Evolutionary conservation across 176 grass and related monocot species (phyloP).

Genomic region (Zoysia japonica): DNA sequence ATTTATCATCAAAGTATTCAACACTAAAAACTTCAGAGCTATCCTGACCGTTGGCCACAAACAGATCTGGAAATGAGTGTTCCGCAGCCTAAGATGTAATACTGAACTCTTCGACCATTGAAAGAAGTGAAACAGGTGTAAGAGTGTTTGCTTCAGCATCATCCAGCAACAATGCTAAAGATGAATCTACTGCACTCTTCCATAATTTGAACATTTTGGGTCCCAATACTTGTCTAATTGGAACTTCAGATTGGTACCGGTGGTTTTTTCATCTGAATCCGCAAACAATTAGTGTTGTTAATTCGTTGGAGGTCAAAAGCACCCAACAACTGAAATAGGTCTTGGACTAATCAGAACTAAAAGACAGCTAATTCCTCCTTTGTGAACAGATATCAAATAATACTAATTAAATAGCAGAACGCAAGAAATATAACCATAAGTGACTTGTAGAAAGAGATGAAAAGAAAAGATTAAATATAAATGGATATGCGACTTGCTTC

Average conservation of each 20-base stretch:
- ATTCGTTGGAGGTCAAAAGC: slow-evolving; percentile 1
- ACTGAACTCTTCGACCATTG: too few species aligned
- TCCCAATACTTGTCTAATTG: slow-evolving; percentile 46
- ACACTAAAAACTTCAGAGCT: slow-evolving; percentile 24
- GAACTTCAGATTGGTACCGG: not conserved
- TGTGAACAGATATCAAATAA: not conserved
- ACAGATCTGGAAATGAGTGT: slow-evolving; percentile 10
- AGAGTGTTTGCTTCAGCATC: too few species aligned
- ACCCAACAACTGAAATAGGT: not conserved
- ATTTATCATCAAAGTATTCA: not conserved
- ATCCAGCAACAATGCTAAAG: too few species aligned
- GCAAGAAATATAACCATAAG: too few species aligned
- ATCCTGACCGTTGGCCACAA: slow-evolving; percentile 41
- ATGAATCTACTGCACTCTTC: slow-evolving; percentile 23
- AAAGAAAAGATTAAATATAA: too few species aligned
- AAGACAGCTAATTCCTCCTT: not conserved
- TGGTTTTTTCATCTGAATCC: slow-evolving; percentile 38
- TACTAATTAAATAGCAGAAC: not conserved
- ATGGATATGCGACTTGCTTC: not conserved
- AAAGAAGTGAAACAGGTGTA: too few species aligned
- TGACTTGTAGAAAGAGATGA: too few species aligned
- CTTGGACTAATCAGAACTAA: not conserved
- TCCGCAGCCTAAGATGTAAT: too few species aligned
- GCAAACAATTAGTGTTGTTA: slow-evolving; percentile 15
- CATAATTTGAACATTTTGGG: slow-evolving; percentile 72